Evolutionary conservation across 2,329 filamentous ascomycete species (phyloP).

Genomic region (Macrophomina phaseolina): DNA sequence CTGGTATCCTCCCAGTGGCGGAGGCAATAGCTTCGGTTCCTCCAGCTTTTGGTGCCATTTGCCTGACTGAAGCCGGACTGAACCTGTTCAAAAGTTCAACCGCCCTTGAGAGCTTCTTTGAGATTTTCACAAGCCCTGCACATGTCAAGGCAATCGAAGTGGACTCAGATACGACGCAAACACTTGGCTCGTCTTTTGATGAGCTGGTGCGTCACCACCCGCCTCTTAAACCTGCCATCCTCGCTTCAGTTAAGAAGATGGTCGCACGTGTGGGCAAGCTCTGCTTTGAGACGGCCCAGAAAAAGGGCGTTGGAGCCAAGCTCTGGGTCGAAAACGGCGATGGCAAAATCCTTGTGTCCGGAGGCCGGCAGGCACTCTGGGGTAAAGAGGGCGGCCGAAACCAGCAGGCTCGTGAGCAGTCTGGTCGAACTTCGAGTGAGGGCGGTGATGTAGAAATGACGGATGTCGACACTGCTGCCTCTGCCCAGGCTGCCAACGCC

Average conservation of each 20-base stretch:
- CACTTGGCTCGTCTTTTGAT: slow-evolving; percentile 85
- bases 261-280: slow-evolving; percentile 79
- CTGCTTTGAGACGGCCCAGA: slow-evolving; percentile 71
- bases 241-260: slow-evolving; percentile 88
- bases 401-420: slow-evolving; percentile 29
- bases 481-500: slow-evolving; percentile 8
- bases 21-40: slow-evolving; percentile 90
- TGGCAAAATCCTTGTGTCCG: slow-evolving; percentile 65
- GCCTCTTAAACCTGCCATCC: slow-evolving; percentile 76
- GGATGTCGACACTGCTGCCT: slow-evolving; percentile 49
- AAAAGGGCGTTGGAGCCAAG: slow-evolving; percentile 77
- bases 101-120: slow-evolving; percentile 85
- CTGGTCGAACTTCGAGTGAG: slow-evolving; percentile 13
- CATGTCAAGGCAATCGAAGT: slow-evolving; percentile 85
- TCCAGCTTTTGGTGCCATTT: slow-evolving; percentile 90
- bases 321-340: slow-evolving; percentile 68
- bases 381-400: slow-evolving; percentile 47
- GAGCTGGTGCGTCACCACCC: slow-evolving; percentile 95
- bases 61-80: slow-evolving; percentile 85
- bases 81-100: slow-evolving; percentile 83
- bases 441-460: slow-evolving; percentile 68
- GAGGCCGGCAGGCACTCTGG: slow-evolving; percentile 54
- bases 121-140: slow-evolving; percentile 92
- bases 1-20: slow-evolving; percentile 81
- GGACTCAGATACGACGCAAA: slow-evolving; percentile 73